Evolutionary conservation across 164 flowering plant genomes (phyloP), one percentile per base, ranked within the genome.

Genomic region (Protea cynaroides): DNA sequence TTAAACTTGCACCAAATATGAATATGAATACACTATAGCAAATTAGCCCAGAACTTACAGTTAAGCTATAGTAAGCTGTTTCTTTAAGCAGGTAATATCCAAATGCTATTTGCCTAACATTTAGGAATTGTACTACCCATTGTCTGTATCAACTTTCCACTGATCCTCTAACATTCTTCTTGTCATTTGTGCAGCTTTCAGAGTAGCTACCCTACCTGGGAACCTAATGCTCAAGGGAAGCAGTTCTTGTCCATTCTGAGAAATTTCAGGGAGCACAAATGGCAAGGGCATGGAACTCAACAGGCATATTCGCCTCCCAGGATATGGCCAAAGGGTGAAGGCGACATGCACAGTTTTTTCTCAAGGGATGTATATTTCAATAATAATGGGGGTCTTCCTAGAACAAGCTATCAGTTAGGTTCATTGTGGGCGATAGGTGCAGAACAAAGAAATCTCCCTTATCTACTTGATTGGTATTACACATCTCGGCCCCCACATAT

Each of bases 381-480:
- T 68, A 69, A 57, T 56, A 38, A 25, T 54, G 63, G 70, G 21
- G 60, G 44, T n/a, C 44, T 46, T 62, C 70, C 66, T 15, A 61
- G 68, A 71, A 55, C 74, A 25, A 80, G 79, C 49, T 56, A 65
- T 55, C 78, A 81, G 12, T 70, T 69, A 60, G 84, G 77, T 69
- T 84, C 89, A 18, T 72, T 79, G 21, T 83, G 90, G 92, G 66
- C 83, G 46, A 73, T 82, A 21, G 87, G 84, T 67, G 73, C 56
- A 1, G 83, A 85, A 65, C 91, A 79, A 18, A 83, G 65, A 72
- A 83, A 68, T 58, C 83, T 80, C 44, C 92, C 89, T 0, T 89
- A 89, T 72, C 80, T 94, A 67, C 92, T 94, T 25, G 96, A 94
- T 63, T 91, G 92, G 88, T 94, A 85, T 79, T 94, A 94, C 71